Evolutionary conservation across 2,329 filamentous ascomycete genomes (phyloP).

Genomic region (Penicillium sp.): DNA sequence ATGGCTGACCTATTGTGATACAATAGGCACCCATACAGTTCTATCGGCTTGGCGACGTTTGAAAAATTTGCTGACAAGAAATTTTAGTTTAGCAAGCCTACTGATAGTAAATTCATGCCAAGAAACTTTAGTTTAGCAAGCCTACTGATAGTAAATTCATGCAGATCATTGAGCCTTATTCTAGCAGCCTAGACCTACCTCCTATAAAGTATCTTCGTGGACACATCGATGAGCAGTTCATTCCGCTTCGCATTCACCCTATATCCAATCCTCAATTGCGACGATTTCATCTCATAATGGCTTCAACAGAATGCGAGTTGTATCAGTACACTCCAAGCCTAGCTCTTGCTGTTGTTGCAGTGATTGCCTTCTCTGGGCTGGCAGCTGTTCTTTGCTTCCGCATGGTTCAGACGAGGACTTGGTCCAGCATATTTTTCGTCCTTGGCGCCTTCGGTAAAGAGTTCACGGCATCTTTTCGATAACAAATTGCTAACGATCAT

Average conservation of each 20-base stretch:
- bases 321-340: slow-evolving; percentile 8
- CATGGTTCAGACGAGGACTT: slow-evolving; percentile 1
- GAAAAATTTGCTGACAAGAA: neutral
- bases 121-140: neutral
- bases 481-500: neutral
- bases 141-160: neutral
- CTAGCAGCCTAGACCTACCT: neutral
- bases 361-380: slow-evolving; percentile 4
- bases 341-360: slow-evolving; percentile 3
- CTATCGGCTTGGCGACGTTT: neutral
- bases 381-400: neutral
- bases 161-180: neutral
- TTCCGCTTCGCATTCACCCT: neutral
- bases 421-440: slow-evolving; percentile 6
- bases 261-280: neutral
- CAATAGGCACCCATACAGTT: neutral
- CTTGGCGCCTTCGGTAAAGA: slow-evolving; percentile 3
- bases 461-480: neutral
- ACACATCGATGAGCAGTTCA: neutral
- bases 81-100: neutral
- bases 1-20: neutral
- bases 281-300: neutral
- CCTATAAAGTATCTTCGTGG: neutral
- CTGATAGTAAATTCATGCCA: neutral
- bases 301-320: slow-evolving; percentile 1